Conservation (phyloP, 2,329 filamentous ascomycete genomes). For the Colletotrichum musae region DNA sequence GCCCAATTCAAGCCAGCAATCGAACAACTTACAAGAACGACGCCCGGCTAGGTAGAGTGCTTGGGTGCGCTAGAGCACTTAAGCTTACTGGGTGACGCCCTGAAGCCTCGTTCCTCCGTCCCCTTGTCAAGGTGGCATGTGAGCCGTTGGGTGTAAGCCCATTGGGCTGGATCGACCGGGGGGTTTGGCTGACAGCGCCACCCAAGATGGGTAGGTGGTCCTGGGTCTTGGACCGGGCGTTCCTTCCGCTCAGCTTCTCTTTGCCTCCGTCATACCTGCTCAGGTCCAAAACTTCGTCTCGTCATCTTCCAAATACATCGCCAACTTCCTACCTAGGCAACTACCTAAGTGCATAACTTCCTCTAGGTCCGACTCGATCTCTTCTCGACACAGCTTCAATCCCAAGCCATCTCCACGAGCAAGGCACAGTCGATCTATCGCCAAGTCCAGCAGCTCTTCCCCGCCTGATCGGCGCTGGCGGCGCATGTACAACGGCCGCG, state of each 20-base stretch:
- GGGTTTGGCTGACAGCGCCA: not conserved
- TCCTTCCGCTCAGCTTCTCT: not conserved
- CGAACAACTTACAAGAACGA: not conserved
- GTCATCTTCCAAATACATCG: too few species aligned
- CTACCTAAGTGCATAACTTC: too few species aligned
- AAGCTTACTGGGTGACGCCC: constrained; percentile 27
- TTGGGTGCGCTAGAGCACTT: constrained; percentile 12
- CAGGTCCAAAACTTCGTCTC: too few species aligned
- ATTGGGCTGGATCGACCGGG: constrained; percentile 18
- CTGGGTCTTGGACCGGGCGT: too few species aligned
- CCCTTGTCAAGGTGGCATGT: constrained; percentile 30
- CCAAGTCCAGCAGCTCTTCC: not conserved
- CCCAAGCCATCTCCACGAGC: not conserved
- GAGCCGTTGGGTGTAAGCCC: constrained; percentile 39
- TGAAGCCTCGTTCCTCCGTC: constrained; percentile 14
- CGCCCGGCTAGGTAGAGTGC: constrained; percentile 3
- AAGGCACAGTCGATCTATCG: not conserved
- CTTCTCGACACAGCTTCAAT: not conserved
- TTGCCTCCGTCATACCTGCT: not conserved
- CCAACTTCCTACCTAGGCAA: too few species aligned
- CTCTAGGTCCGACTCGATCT: not conserved
- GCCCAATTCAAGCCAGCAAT: not conserved
- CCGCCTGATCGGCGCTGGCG: constrained; percentile 26
- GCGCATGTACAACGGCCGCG: constrained; percentile 29
- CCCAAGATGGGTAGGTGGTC: too few species aligned